phyloP scores from a whole-genome alignment of 441 rosid genomes.

The Euphorbia schlechtendalii region DNA sequence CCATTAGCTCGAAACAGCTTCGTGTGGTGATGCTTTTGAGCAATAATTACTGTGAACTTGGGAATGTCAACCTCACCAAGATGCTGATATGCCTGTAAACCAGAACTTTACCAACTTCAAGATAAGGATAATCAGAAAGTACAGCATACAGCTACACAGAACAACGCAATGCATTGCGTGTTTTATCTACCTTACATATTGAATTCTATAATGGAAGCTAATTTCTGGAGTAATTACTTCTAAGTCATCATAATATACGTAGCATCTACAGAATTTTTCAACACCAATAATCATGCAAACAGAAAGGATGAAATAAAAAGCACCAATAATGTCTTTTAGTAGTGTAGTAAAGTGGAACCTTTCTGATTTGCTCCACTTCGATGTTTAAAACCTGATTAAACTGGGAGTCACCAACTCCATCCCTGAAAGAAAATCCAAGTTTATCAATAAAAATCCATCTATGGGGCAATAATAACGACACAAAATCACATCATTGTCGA shows the following conservation, averaged over 20 bases:
- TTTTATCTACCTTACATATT: neutral
- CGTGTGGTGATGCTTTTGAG: constrained; percentile 87
- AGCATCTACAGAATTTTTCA: neutral
- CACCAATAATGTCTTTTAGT: neutral
- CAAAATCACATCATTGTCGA: neutral
- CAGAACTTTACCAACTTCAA: constrained; percentile 5
- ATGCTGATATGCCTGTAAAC: constrained; percentile 63
- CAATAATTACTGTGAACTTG: constrained; percentile 81
- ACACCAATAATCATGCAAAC: neutral
- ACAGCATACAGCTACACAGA: neutral
- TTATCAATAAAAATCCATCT: too few relatives aligned
- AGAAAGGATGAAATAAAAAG: constrained; percentile 2
- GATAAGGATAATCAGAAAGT: neutral
- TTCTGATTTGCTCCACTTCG: constrained; percentile 75
- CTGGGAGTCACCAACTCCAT: constrained; percentile 87
- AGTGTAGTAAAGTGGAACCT: constrained; percentile 35
- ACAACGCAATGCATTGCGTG: neutral
- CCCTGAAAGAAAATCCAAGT: constrained; percentile 39
- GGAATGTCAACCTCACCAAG: constrained; percentile 68
- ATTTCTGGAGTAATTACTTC: neutral
- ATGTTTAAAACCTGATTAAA: constrained; percentile 79
- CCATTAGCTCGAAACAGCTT: constrained; percentile 61
- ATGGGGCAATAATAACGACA: neutral
- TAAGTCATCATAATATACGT: too few relatives aligned
- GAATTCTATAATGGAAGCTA: neutral